These are phyloP conservation scores for Lactuca saligna DNA, from an alignment of 129 eudicot genomes.

Conservation along the genomic window DNA sequence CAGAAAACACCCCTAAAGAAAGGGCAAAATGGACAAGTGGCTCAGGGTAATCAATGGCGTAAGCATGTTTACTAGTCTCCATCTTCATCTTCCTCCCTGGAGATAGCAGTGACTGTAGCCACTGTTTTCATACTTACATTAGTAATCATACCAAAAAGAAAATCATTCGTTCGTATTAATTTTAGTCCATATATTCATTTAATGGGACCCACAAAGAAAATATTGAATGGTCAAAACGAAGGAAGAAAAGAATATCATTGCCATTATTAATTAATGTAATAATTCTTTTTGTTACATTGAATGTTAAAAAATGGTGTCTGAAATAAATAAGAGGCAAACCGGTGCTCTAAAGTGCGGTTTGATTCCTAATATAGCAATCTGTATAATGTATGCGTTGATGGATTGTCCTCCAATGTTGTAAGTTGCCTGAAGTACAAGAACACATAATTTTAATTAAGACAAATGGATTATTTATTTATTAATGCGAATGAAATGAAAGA, in stretches of 20 bases:
- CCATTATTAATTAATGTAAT: no score
- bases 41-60: conserved; percentile 75
- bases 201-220: not conserved
- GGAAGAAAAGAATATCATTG: no score
- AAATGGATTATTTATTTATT: conserved; percentile 14
- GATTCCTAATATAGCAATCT: conserved; percentile 71
- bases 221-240: not conserved
- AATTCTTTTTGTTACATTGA: not conserved
- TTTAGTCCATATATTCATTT: not conserved
- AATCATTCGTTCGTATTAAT: not conserved
- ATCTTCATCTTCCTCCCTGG: conserved; percentile 73
- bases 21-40: conserved; percentile 90
- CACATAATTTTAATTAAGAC: conserved; percentile 1
- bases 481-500: not conserved
- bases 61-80: conserved; percentile 44
- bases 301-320: not conserved
- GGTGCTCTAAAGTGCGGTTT: conserved; percentile 75
- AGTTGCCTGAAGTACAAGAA: conserved; percentile 55
- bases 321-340: conserved; percentile 41
- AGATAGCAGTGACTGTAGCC: conserved; percentile 76
- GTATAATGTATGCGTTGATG: conserved; percentile 71
- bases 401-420: conserved; percentile 76
- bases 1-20: conserved; percentile 69
- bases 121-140: conserved; percentile 44
- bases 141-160: conserved; percentile 5